These are phyloP conservation scores for Cordyceps farinosa DNA, from an alignment of 2,329 filamentous ascomycete species.

Conservation along the genomic window DNA sequence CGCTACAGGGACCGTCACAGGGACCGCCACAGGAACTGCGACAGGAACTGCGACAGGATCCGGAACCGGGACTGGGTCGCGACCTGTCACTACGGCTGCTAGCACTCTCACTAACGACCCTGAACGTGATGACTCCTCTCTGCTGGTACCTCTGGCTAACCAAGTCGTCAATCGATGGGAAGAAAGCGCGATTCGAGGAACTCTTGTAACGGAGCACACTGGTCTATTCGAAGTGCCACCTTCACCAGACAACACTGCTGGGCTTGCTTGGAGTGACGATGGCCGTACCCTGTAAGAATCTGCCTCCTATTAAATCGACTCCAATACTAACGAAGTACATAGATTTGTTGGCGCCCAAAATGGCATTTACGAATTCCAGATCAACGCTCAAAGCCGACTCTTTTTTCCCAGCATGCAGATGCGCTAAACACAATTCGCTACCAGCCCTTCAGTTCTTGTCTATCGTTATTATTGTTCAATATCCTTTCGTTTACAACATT, in stretches of 20 bases:
- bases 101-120: slow-evolving; percentile 23
- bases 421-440: slow-evolving; percentile 37
- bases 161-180: slow-evolving; percentile 38
- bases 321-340: slow-evolving; percentile 22
- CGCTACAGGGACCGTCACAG: not conserved
- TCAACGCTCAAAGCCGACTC: slow-evolving; percentile 62
- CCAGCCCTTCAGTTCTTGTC: not conserved
- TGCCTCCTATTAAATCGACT: not conserved
- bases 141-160: slow-evolving; percentile 36
- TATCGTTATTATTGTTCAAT: not conserved
- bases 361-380: slow-evolving; percentile 70
- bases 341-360: slow-evolving; percentile 65
- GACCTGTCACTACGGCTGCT: not conserved
- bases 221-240: slow-evolving; percentile 42
- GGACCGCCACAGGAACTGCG: not conserved
- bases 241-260: slow-evolving; percentile 56
- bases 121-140: slow-evolving; percentile 35
- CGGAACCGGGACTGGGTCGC: not conserved
- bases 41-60: not conserved
- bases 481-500: slow-evolving; percentile 12
- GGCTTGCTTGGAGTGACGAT: slow-evolving; percentile 60
- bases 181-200: slow-evolving; percentile 34
- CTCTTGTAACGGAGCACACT: slow-evolving; percentile 32
- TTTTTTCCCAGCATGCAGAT: slow-evolving; percentile 52
- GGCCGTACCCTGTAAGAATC: slow-evolving; percentile 54